phyloP scores from a whole-genome alignment of 495 filamentous ascomycete species.

The Trichoderma gamsii region DNA sequence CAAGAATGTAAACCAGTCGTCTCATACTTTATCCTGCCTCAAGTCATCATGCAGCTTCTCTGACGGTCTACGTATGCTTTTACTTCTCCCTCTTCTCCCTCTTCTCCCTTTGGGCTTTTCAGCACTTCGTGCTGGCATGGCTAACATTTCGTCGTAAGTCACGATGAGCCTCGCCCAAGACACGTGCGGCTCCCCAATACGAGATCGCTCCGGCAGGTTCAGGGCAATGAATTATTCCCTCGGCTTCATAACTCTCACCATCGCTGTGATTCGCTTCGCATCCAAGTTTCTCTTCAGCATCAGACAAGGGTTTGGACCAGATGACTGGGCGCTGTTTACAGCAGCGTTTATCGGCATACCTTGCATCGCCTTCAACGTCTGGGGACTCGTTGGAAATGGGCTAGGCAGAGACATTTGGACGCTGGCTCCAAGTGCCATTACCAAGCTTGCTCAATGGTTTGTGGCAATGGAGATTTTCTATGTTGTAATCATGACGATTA shows the following conservation, averaged over 20 bases:
- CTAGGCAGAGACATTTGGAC: slow-evolving; percentile 33
- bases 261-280: slow-evolving; percentile 18
- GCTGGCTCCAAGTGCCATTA: slow-evolving; percentile 22
- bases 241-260: background rate
- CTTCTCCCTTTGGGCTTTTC: background rate
- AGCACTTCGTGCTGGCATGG: background rate
- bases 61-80: background rate
- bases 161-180: slow-evolving; percentile 19
- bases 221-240: slow-evolving; percentile 15
- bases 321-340: slow-evolving; percentile 21
- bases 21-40: background rate
- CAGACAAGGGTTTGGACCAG: slow-evolving; percentile 16
- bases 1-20: background rate
- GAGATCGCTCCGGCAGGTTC: slow-evolving; percentile 11
- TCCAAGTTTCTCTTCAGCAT: slow-evolving; percentile 18
- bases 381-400: slow-evolving; percentile 23
- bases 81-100: background rate
- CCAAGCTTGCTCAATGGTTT: slow-evolving; percentile 22
- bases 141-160: background rate
- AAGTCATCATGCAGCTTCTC: background rate
- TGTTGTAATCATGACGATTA: slow-evolving; percentile 25
- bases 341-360: slow-evolving; percentile 17
- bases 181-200: slow-evolving; percentile 17
- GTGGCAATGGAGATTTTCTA: slow-evolving; percentile 27
- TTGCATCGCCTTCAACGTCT: slow-evolving; percentile 15